A percentile compares a stretch with the other conserved stretches of the same genome.
Conservation (phyloP, 2,329 filamentous ascomycete genomes). For the Aureobasidium mangrovei region DNA sequence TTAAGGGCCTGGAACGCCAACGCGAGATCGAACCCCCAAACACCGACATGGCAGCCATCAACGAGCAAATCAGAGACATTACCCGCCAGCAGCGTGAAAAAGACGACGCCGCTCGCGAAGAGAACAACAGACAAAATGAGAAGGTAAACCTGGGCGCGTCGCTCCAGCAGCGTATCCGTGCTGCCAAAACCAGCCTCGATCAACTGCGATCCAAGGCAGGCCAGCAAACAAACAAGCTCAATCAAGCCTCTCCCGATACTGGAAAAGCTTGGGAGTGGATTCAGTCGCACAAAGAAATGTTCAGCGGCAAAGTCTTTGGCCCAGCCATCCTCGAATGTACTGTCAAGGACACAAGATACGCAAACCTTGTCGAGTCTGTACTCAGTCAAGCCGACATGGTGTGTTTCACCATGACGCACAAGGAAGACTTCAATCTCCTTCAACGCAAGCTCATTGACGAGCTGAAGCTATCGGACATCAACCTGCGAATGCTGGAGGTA, state of each 20-base stretch:
- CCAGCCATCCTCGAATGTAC: slow-evolving; percentile 75
- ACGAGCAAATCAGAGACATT: slow-evolving; percentile 60
- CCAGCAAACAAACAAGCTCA: slow-evolving; percentile 60
- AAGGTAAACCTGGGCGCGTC: slow-evolving; percentile 27
- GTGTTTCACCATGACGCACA: slow-evolving; percentile 66
- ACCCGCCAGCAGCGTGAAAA: slow-evolving; percentile 37
- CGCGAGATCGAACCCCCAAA: slow-evolving; percentile 54
- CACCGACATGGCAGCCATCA: slow-evolving; percentile 63
- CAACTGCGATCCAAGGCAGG: slow-evolving; percentile 66
- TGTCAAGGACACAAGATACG: slow-evolving; percentile 62
- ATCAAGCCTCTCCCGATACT: slow-evolving; percentile 52
- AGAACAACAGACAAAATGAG: slow-evolving; percentile 17
- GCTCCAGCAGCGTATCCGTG: slow-evolving; percentile 30
- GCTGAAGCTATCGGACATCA: slow-evolving; percentile 60
- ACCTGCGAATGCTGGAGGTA: slow-evolving; percentile 55
- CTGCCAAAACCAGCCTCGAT: slow-evolving; percentile 43
- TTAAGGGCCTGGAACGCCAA: slow-evolving; percentile 56
- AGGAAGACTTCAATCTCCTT: slow-evolving; percentile 65
- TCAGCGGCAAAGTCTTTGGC: slow-evolving; percentile 69
- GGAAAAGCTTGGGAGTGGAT: slow-evolving; percentile 74
- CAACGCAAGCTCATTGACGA: slow-evolving; percentile 54
- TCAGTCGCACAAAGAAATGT: slow-evolving; percentile 56
- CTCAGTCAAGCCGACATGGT: slow-evolving; percentile 46
- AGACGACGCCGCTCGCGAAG: slow-evolving; percentile 33
- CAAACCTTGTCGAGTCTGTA: slow-evolving; percentile 50